phyloP scores from a whole-genome alignment of 805 yeast genomes.

The Zygotorulaspora danielsina region DNA sequence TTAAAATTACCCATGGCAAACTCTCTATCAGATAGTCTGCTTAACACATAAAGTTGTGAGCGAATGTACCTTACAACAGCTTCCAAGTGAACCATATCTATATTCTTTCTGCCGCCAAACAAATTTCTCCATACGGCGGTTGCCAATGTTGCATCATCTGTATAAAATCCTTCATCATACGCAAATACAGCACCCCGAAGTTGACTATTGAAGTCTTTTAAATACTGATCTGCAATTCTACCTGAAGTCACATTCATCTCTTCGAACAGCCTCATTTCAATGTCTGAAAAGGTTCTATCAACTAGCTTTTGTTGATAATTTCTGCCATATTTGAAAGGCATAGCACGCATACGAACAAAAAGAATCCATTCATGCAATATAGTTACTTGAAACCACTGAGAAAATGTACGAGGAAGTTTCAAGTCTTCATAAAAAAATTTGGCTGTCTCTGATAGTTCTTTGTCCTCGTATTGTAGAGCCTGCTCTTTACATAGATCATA shows the following conservation, averaged over 20 bases:
- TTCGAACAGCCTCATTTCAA: conserved; percentile 77
- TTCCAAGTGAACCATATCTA: conserved; percentile 79
- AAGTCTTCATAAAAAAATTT: conserved; percentile 80
- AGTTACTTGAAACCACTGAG: conserved; percentile 96
- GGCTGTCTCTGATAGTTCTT: conserved; percentile 67
- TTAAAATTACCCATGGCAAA: conserved; percentile 87
- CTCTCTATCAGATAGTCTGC: conserved; percentile 82
- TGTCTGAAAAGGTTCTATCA: conserved; percentile 84
- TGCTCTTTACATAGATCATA: conserved; percentile 84
- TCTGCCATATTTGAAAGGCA: conserved; percentile 86
- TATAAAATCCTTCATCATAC: conserved; percentile 85
- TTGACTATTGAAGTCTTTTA: conserved; percentile 88
- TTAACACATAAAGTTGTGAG: conserved; percentile 81
- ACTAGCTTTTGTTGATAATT: conserved; percentile 89
- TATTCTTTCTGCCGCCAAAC: conserved; percentile 77
- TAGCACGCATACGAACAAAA: conserved; percentile 90
- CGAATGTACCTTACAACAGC: conserved; percentile 87
- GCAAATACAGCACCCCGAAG: conserved; percentile 84
- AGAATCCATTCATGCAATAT: conserved; percentile 90
- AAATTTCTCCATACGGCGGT: conserved; percentile 86
- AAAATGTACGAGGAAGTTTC: conserved; percentile 76
- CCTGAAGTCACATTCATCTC: conserved; percentile 83
- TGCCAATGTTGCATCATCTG: conserved; percentile 74
- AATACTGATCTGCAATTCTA: conserved; percentile 75
- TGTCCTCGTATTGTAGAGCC: conserved; percentile 72